These are phyloP conservation scores for Colletotrichum sp. DNA, from an alignment of 2,329 filamentous ascomycete genomes.

Conservation along the genomic window DNA sequence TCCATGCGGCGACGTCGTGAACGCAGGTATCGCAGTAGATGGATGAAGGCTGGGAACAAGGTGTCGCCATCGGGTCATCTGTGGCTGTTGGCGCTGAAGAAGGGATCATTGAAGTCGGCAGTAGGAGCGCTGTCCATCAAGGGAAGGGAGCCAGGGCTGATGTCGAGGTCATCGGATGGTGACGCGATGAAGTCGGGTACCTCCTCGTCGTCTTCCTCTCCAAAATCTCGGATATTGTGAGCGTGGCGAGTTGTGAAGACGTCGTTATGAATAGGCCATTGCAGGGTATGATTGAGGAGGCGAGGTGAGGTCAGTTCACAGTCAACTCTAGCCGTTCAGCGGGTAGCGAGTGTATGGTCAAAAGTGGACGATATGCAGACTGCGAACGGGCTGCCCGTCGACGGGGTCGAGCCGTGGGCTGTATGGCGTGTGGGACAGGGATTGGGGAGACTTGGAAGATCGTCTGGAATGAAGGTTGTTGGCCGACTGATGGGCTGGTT, in stretches of 20 bases:
- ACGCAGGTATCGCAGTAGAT: neutral
- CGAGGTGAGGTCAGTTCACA: conserved; percentile 10
- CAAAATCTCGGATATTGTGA: neutral
- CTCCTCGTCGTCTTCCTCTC: neutral
- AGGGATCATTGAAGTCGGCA: neutral
- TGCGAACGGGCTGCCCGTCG: neutral
- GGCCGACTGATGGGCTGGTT: neutral
- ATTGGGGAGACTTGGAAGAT: neutral
- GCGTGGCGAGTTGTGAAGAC: neutral
- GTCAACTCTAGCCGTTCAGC: neutral
- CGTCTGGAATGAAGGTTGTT: neutral
- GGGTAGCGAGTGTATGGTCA: neutral
- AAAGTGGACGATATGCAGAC: neutral
- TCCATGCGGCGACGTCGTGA: neutral
- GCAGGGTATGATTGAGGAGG: conserved; percentile 1
- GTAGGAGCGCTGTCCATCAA: neutral
- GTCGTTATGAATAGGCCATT: neutral
- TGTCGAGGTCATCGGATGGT: neutral
- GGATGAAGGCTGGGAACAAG: neutral
- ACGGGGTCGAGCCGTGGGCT: neutral
- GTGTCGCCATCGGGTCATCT: neutral
- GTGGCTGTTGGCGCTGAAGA: neutral
- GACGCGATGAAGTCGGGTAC: neutral
- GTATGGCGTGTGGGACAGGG: neutral
- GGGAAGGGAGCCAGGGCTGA: neutral